A percentile compares a stretch with the other conserved stretches of the same genome.
phyloP scores from a whole-genome alignment of 306 rosid genomes.

The Cucurbita ficifolia region DNA sequence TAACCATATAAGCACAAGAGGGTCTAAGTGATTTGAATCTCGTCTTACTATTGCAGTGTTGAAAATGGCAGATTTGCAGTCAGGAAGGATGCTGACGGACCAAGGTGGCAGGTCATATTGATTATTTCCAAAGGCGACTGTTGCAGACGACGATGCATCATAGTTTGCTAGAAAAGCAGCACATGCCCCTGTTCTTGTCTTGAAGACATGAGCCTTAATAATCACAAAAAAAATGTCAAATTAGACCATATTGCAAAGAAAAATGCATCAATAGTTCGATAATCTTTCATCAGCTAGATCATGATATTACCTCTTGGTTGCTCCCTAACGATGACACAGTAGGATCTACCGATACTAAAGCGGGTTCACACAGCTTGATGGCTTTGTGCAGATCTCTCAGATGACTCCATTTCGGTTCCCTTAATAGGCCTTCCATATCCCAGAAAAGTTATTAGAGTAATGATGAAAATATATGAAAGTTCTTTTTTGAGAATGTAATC shows the following conservation, averaged over 20 bases:
- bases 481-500: neutral
- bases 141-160: constrained; percentile 29
- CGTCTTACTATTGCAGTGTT: constrained; percentile 76
- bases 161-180: constrained; percentile 78
- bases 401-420: constrained; percentile 90
- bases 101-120: constrained; percentile 72
- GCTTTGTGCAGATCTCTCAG: constrained; percentile 68
- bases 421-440: constrained; percentile 37
- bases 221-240: neutral
- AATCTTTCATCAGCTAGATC: constrained; percentile 1
- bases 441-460: constrained; percentile 7
- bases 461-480: neutral
- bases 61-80: constrained; percentile 65
- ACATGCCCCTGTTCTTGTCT: constrained; percentile 38
- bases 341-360: constrained; percentile 55
- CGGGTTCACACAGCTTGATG: constrained; percentile 56
- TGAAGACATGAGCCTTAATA: constrained; percentile 59
- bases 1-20: neutral
- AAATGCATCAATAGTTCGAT: neutral
- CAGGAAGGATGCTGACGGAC: constrained; percentile 90
- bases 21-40: neutral
- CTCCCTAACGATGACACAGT: constrained; percentile 45
- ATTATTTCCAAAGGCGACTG: constrained; percentile 40
- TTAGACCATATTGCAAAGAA: neutral
- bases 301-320: constrained; percentile 39